These are phyloP conservation scores for Aspergillus fumigatus DNA, from an alignment of 2,329 filamentous ascomycete species.

Conservation along the genomic window DNA sequence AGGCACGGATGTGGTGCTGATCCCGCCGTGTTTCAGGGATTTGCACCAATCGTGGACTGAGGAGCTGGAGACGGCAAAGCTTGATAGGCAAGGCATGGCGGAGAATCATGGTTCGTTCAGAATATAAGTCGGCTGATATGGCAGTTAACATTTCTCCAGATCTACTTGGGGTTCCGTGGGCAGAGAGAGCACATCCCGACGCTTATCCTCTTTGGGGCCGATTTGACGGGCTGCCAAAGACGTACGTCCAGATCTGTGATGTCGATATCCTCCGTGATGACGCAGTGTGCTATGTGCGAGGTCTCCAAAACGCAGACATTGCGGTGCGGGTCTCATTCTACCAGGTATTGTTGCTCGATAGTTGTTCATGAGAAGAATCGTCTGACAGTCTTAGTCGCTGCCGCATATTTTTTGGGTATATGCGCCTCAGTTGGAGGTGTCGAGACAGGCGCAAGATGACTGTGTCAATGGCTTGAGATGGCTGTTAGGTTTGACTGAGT, in stretches of 20 bases:
- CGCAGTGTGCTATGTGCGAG: slow-evolving; percentile 1
- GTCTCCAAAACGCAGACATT: background rate
- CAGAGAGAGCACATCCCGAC: background rate
- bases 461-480: background rate
- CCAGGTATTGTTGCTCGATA: background rate
- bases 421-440: background rate
- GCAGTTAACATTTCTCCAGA: background rate
- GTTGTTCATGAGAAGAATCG: background rate
- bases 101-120: background rate
- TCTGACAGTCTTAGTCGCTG: background rate
- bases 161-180: background rate
- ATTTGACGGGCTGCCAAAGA: background rate
- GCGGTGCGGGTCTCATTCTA: background rate
- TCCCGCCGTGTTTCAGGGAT: background rate
- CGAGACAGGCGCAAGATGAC: background rate
- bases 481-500: background rate
- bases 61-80: background rate
- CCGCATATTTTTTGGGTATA: background rate
- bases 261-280: slow-evolving; percentile 1
- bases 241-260: slow-evolving; percentile 3
- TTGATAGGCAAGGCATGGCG: background rate
- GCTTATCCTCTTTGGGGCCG: background rate
- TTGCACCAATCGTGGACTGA: background rate
- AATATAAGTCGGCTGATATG: background rate
- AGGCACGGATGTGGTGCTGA: background rate